phyloP scores from a whole-genome alignment of 257 asterid genomes.

The Solanum bulbocastanum region DNA sequence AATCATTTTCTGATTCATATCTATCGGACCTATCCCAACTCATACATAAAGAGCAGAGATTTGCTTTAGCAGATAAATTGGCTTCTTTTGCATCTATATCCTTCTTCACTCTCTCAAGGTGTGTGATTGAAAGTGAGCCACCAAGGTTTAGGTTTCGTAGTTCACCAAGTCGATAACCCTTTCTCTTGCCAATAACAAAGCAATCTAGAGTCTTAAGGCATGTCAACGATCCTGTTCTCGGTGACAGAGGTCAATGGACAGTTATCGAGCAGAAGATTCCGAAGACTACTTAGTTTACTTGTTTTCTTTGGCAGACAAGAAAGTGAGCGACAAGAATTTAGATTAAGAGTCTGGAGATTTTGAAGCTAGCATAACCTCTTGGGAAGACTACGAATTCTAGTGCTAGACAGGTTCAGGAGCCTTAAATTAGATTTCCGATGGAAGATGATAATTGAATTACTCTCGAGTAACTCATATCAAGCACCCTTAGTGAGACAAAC shows the following conservation, averaged over 20 bases:
- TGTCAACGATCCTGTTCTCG: slow-evolving; percentile 11
- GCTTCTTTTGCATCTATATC: slow-evolving; percentile 11
- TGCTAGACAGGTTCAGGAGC: background rate
- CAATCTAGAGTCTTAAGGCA: slow-evolving; percentile 7
- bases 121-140: slow-evolving; percentile 1
- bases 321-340: background rate
- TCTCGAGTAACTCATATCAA: background rate
- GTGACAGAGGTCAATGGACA: slow-evolving; percentile 9
- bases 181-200: slow-evolving; percentile 13
- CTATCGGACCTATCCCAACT: background rate
- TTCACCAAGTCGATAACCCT: slow-evolving; percentile 10
- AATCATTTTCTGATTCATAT: background rate
- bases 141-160: slow-evolving; percentile 8
- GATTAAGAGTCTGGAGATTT: slow-evolving; percentile 7
- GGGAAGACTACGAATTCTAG: background rate
- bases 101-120: slow-evolving; percentile 11
- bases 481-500: background rate
- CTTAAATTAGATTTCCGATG: background rate
- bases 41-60: background rate
- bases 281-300: background rate
- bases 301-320: background rate
- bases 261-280: background rate
- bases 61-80: slow-evolving; percentile 6
- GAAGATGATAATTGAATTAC: background rate
- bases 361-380: background rate